phyloP scores from a whole-genome alignment of 768 basidiomycete genomes.

The Coprinopsis sp. region DNA sequence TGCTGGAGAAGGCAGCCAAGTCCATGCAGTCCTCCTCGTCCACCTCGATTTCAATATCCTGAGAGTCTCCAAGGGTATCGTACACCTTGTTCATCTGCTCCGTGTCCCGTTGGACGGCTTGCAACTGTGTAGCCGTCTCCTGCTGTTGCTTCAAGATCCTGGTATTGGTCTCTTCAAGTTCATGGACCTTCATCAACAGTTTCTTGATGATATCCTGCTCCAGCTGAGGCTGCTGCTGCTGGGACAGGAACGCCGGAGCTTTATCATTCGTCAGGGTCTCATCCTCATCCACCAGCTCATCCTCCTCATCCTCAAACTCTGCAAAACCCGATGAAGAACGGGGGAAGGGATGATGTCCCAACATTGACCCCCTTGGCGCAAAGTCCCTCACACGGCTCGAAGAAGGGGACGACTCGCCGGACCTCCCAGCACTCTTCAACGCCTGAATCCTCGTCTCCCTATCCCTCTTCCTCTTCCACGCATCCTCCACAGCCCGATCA shows the following conservation, averaged over 20 bases:
- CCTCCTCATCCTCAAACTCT: constrained; percentile 14
- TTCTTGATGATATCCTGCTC: constrained; percentile 64
- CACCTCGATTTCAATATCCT: constrained; percentile 44
- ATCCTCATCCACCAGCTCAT: constrained; percentile 14
- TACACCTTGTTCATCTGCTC: constrained; percentile 67
- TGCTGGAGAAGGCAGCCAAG: constrained; percentile 9
- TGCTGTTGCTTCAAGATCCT: constrained; percentile 63
- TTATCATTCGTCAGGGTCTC: constrained; percentile 1
- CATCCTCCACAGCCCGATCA: constrained; percentile 37
- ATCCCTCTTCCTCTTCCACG: constrained; percentile 43
- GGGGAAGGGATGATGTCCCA: constrained; percentile 17
- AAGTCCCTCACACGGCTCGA: constrained; percentile 48
- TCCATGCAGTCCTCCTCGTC: constrained; percentile 19
- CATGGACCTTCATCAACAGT: constrained; percentile 67
- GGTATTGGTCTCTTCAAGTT: constrained; percentile 69
- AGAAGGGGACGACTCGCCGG: constrained; percentile 24
- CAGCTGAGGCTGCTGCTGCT: constrained; percentile 31
- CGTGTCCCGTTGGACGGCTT: constrained; percentile 68
- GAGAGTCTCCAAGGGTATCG: constrained; percentile 57
- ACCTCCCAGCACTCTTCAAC: constrained; percentile 37
- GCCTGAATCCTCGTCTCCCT: constrained; percentile 52
- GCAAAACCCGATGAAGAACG: background rate
- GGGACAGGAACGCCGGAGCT: background rate
- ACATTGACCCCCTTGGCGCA: constrained; percentile 51
- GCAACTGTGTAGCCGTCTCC: constrained; percentile 55